Evolutionary conservation across 192 early-diverging fungal species (phyloP).

Genomic region (Backusella circina): DNA sequence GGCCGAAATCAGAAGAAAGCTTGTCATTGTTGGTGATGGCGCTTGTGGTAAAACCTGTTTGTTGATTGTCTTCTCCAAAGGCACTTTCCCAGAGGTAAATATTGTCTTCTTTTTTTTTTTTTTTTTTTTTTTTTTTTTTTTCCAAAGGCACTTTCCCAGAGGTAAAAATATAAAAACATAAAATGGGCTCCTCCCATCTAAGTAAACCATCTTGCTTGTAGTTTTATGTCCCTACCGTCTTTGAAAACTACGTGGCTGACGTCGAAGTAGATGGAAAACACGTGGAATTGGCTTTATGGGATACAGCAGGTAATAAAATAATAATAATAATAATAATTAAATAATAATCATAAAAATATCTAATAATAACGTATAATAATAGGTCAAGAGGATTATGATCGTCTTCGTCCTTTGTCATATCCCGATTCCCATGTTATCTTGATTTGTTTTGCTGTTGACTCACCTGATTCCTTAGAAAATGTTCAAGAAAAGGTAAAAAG

Average conservation of each 20-base stretch:
- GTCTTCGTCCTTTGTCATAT: constrained; percentile 88
- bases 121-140: not conserved
- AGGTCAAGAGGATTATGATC: constrained; percentile 43
- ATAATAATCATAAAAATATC: too few species aligned
- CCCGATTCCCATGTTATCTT: constrained; percentile 90
- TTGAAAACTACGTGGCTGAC: constrained; percentile 74
- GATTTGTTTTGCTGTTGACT: constrained; percentile 89
- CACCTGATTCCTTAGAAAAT: constrained; percentile 80
- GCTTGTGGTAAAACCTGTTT: constrained; percentile 92
- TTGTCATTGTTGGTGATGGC: constrained; percentile 95
- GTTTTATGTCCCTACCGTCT: constrained; percentile 74
- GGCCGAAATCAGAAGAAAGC: constrained; percentile 74
- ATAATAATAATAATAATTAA: not conserved
- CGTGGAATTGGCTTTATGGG: constrained; percentile 72
- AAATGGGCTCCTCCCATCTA: not conserved
- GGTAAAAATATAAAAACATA: not conserved
- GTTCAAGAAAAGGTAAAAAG: constrained; percentile 58
- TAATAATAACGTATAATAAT: not conserved
- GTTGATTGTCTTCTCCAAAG: constrained; percentile 80
- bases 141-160: not conserved
- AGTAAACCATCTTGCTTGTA: too few species aligned
- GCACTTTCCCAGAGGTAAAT: constrained; percentile 78
- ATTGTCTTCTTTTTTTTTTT: not conserved
- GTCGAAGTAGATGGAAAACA: constrained; percentile 64
- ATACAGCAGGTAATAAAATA: constrained; percentile 61